Evolutionary conservation across 176 grass and related monocot genomes (phyloP).

Genomic region (Zea luxurians): DNA sequence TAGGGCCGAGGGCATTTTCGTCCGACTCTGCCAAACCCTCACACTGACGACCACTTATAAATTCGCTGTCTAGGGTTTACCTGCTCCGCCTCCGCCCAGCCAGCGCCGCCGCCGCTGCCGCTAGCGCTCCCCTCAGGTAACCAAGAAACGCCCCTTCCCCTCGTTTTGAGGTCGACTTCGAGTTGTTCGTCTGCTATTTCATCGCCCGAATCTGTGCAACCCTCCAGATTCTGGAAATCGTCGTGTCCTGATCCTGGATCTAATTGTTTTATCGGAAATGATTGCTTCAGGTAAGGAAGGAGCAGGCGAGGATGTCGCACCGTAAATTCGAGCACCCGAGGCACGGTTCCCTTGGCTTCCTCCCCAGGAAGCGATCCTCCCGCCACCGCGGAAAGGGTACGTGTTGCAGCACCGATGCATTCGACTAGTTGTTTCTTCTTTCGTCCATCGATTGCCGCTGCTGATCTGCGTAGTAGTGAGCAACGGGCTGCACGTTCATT

Average conservation of each 20-base stretch:
- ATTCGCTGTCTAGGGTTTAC: conserved; percentile 8
- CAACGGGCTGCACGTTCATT: no score
- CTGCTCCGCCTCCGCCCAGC: neutral
- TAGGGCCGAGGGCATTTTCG: conserved; percentile 1
- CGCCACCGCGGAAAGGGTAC: conserved; percentile 74
- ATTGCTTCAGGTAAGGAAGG: conserved; percentile 48
- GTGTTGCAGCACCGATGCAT: no score
- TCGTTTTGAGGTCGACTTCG: no score
- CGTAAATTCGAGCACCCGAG: conserved; percentile 98
- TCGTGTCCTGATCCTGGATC: neutral
- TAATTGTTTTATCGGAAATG: neutral
- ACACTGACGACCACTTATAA: conserved; percentile 34
- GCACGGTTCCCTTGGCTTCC: conserved; percentile 94
- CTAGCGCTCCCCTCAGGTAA: conserved; percentile 36
- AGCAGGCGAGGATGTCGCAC: conserved; percentile 71
- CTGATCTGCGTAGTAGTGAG: no score
- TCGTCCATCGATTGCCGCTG: no score
- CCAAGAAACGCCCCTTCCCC: neutral
- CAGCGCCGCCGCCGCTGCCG: neutral
- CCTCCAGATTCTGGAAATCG: neutral
- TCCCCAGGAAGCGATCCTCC: conserved; percentile 80
- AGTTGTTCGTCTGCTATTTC: neutral
- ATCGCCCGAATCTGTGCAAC: neutral
- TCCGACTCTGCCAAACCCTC: conserved; percentile 31
- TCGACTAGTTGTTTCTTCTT: no score